Conservation (phyloP, 2,329 filamentous ascomycete species). For the Penicillium sp. region DNA sequence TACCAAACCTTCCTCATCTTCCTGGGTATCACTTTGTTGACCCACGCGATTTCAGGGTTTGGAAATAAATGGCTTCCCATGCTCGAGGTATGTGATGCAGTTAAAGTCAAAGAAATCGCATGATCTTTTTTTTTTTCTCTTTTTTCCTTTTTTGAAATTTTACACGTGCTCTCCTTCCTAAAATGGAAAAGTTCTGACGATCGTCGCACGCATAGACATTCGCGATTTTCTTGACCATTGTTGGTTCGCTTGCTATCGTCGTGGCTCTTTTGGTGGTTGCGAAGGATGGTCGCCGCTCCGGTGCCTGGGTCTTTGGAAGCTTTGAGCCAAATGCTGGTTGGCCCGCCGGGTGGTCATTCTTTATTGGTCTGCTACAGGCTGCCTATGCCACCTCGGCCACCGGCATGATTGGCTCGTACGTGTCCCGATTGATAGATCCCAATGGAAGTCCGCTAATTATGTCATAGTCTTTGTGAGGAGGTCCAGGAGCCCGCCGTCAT, state of each 20-base stretch:
- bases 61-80: constrained; percentile 54
- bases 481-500: constrained; percentile 62
- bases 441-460: constrained; percentile 8
- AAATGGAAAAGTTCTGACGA: constrained; percentile 29
- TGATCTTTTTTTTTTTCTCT: too few species aligned
- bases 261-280: constrained; percentile 67
- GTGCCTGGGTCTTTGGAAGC: constrained; percentile 54
- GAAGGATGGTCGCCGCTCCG: constrained; percentile 63
- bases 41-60: constrained; percentile 50
- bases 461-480: constrained; percentile 61
- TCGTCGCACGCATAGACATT: constrained; percentile 60
- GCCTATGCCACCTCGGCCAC: constrained; percentile 66
- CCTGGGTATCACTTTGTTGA: constrained; percentile 65
- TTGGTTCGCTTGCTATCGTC: constrained; percentile 62
- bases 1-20: constrained; percentile 69
- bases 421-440: constrained; percentile 15
- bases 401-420: constrained; percentile 76
- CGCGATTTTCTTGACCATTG: constrained; percentile 67
- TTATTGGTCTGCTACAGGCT: constrained; percentile 66
- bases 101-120: too few species aligned
- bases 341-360: constrained; percentile 68
- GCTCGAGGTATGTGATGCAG: constrained; percentile 65
- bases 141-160: not conserved
- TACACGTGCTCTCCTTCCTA: constrained; percentile 4
- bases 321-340: constrained; percentile 67